phyloP scores from a whole-genome alignment of 305 asterid genomes.

The Lippia alba region DNA sequence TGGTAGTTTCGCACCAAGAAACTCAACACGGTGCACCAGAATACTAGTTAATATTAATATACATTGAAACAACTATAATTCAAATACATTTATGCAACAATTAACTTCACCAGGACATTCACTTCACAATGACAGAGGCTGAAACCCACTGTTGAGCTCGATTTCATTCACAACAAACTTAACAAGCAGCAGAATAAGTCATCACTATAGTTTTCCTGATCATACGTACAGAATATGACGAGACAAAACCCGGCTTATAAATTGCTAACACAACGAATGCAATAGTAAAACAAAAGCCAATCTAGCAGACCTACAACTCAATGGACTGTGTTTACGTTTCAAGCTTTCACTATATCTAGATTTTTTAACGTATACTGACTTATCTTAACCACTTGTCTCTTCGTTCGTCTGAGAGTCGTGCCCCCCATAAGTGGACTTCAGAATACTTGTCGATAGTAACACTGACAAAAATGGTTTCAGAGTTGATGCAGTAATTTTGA shows the following conservation, averaged over 20 bases:
- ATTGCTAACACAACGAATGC: slow-evolving; percentile 3
- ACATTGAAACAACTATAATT: no score
- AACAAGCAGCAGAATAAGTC: neutral
- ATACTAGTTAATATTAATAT: no score
- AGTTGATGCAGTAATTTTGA: neutral
- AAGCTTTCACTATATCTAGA: neutral
- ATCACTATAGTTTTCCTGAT: neutral
- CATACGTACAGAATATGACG: neutral
- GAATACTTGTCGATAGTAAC: neutral
- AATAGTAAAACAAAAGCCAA: slow-evolving; percentile 6
- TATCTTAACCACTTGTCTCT: slow-evolving; percentile 7
- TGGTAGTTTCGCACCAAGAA: no score
- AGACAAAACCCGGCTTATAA: neutral
- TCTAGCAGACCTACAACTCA: slow-evolving; percentile 18
- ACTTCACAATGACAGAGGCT: no score
- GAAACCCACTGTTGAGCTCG: neutral
- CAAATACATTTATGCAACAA: neutral
- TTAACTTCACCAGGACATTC: no score
- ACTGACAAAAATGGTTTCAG: neutral
- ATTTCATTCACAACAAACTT: neutral
- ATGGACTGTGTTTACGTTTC: neutral
- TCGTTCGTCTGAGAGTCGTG: neutral
- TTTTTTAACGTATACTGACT: slow-evolving; percentile 3
- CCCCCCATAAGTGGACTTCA: neutral
- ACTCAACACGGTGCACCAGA: no score